Evolutionary conservation across 768 basidiomycete genomes (phyloP).

Genomic region (Roridomyces roridus): DNA sequence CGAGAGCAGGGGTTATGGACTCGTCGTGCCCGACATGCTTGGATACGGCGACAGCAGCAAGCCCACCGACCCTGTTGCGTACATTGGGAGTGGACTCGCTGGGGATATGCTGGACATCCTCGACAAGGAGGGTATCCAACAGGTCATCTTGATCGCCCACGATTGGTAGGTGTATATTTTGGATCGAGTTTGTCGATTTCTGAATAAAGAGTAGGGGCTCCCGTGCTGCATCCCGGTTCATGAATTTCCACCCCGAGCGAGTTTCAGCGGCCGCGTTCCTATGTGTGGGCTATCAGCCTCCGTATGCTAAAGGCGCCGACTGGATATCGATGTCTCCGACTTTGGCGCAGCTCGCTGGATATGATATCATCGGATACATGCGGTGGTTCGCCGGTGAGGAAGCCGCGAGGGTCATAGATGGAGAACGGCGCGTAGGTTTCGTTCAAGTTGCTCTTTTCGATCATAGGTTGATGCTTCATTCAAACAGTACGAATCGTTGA

Average conservation of each 20-base stretch:
- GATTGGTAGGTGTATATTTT: conserved; percentile 34
- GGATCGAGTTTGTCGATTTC: background rate
- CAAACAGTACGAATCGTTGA: conserved; percentile 46
- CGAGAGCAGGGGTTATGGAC: conserved; percentile 43
- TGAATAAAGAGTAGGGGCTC: conserved; percentile 40
- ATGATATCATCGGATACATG: conserved; percentile 8
- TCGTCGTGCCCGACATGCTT: conserved; percentile 58
- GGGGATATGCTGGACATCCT: conserved; percentile 50
- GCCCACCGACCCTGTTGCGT: conserved; percentile 43
- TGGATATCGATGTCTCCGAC: conserved; percentile 22
- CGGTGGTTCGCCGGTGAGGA: conserved; percentile 30
- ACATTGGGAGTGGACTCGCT: conserved; percentile 38
- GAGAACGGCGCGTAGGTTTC: conserved; percentile 41
- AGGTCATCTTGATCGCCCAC: conserved; percentile 47
- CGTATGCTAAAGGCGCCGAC: conserved; percentile 27
- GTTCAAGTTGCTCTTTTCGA: background rate
- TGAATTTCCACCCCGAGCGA: conserved; percentile 43
- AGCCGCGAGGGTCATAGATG: conserved; percentile 35
- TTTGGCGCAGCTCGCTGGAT: background rate
- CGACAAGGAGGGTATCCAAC: conserved; percentile 39
- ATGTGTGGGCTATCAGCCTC: conserved; percentile 38
- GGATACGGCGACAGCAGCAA: conserved; percentile 59
- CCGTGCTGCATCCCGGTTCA: conserved; percentile 37
- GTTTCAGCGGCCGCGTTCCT: conserved; percentile 50
- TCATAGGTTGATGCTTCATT: background rate